A percentile compares a stretch with the other conserved stretches of the same genome.
These are phyloP conservation scores for Bruguiera sexangula DNA, from an alignment of 345 rosid species.

Conservation along the genomic window DNA sequence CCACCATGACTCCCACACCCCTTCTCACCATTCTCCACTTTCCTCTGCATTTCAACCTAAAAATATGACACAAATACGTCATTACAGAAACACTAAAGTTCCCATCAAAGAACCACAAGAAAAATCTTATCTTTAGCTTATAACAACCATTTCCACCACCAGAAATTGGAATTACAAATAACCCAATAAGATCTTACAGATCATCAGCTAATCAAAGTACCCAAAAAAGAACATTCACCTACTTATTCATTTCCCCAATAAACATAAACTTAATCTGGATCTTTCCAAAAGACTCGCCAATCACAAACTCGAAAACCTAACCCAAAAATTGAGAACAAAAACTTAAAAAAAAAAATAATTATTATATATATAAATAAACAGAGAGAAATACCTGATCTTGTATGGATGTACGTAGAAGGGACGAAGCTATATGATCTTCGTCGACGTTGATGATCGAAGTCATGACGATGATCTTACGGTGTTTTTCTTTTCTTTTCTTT, in stretches of 20 bases:
- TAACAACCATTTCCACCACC: no score
- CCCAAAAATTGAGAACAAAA: background rate
- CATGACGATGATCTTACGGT: slow-evolving; percentile 11
- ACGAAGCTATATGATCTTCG: slow-evolving; percentile 14
- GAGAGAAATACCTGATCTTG: slow-evolving; percentile 29
- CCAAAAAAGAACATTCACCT: no score
- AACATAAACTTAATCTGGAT: no score
- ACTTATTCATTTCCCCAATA: no score
- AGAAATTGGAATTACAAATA: no score
- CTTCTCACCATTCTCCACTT: slow-evolving; percentile 24
- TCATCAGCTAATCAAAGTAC: no score
- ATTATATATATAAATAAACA: background rate
- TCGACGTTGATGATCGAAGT: slow-evolving; percentile 22
- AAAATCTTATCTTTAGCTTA: no score
- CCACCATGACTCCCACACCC: slow-evolving; percentile 66
- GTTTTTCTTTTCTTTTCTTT: no score
- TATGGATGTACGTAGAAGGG: slow-evolving; percentile 16
- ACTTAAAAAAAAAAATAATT: background rate
- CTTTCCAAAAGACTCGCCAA: no score
- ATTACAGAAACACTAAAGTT: background rate
- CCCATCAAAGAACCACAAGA: background rate
- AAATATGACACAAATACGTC: slow-evolving; percentile 1
- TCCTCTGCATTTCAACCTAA: slow-evolving; percentile 43
- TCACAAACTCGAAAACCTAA: no score
- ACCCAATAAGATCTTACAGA: no score